These are phyloP conservation scores for Parietichytrium sp. DNA, from an alignment of 108 stramenopile species.

Conservation along the genomic window DNA sequence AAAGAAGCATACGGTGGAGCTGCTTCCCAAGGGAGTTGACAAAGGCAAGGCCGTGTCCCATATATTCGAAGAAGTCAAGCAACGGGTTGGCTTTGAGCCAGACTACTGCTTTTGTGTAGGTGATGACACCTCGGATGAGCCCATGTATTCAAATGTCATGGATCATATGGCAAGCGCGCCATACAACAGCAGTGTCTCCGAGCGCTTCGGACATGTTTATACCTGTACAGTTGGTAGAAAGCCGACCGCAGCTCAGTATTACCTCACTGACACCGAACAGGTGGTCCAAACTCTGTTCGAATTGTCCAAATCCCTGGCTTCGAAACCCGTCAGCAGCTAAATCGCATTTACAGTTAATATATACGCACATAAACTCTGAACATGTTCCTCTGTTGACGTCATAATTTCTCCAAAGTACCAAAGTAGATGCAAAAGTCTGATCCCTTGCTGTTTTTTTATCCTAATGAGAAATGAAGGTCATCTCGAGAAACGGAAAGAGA, in stretches of 20 bases:
- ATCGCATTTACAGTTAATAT: too few species aligned
- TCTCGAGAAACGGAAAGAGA: too few species aligned
- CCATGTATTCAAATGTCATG: constrained; percentile 52
- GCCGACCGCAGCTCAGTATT: constrained; percentile 86
- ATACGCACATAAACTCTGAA: too few species aligned
- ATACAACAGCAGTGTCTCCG: background rate
- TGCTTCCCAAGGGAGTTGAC: constrained; percentile 55
- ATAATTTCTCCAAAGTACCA: too few species aligned
- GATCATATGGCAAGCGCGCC: background rate
- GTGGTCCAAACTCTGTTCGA: constrained; percentile 81
- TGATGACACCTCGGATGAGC: constrained; percentile 67
- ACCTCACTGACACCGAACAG: constrained; percentile 71
- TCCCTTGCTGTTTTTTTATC: too few species aligned
- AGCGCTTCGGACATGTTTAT: constrained; percentile 52
- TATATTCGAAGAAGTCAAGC: constrained; percentile 43
- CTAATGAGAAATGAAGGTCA: too few species aligned
- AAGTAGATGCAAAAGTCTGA: too few species aligned
- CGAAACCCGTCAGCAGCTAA: too few species aligned
- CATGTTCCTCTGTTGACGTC: too few species aligned
- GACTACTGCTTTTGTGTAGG: constrained; percentile 50
- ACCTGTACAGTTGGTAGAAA: constrained; percentile 94
- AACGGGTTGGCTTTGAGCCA: background rate
- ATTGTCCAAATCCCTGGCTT: constrained; percentile 43
- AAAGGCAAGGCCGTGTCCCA: constrained; percentile 54
- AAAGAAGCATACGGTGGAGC: constrained; percentile 41